Conservation (phyloP, 2,329 filamentous ascomycete genomes). For the Fusarium sp. region DNA sequence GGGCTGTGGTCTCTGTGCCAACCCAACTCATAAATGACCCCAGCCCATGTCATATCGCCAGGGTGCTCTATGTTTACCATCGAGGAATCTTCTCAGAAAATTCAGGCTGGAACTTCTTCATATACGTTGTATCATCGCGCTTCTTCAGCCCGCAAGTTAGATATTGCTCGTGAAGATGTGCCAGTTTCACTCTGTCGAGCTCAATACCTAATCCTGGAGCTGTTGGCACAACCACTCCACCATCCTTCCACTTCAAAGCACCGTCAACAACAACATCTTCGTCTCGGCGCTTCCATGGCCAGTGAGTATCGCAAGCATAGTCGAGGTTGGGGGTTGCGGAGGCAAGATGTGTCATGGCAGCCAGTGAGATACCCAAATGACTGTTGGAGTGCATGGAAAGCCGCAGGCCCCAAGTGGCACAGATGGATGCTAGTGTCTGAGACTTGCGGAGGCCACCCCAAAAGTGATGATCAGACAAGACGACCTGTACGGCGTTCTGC, state of each 20-base stretch:
- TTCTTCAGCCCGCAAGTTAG: conserved; percentile 56
- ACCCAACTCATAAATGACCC: neutral
- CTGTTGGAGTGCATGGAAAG: conserved; percentile 62
- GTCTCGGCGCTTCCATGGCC: conserved; percentile 61
- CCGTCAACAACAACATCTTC: conserved; percentile 60
- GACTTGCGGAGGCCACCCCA: conserved; percentile 61
- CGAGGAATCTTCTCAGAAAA: conserved; percentile 54
- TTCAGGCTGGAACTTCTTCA: conserved; percentile 54
- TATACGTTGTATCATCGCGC: conserved; percentile 57
- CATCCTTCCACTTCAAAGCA: conserved; percentile 55
- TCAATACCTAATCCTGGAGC: conserved; percentile 56
- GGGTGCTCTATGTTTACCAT: conserved; percentile 45
- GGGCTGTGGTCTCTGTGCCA: neutral
- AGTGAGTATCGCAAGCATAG: conserved; percentile 62
- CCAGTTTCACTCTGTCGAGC: conserved; percentile 55
- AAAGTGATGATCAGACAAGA: conserved; percentile 61
- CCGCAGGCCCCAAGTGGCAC: conserved; percentile 57
- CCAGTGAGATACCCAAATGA: conserved; percentile 59
- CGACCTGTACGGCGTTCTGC: conserved; percentile 58
- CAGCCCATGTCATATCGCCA: neutral
- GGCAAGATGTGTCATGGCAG: conserved; percentile 61
- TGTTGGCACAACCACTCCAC: conserved; percentile 55
- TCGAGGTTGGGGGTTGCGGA: conserved; percentile 59
- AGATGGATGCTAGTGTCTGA: conserved; percentile 57
- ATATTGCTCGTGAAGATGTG: conserved; percentile 56